Base-by-base conservation (phyloP, 1,139 yeast species). In the Candida neerlandica region DNA sequence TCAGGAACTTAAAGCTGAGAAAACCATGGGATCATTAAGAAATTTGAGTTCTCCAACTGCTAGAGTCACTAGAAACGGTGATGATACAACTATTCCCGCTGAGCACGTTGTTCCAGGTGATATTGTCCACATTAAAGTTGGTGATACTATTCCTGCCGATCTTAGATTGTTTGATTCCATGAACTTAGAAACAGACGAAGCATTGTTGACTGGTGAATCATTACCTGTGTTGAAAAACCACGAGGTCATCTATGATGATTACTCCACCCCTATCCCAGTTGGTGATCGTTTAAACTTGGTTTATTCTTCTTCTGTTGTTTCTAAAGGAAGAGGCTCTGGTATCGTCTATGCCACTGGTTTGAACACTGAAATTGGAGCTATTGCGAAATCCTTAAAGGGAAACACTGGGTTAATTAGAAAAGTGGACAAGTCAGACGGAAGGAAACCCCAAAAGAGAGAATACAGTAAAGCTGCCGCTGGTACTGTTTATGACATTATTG, bases 91-190 rank as follows among this genome's bases (percentile, higher is more conserved):
- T 2, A 73, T 88, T 37, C 80, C 86, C 7, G 84, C 92, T 0
- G 81, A 77, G 49, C 83, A 80, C 9, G 82, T 87, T 23, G 94
- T 86, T 15, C 92, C 92, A 2, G 96, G 96, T 51, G 96, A 88
- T 63, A 64, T 88, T 45, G 83, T 86, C 35, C 71, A 73, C 51
- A 75, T 87, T 50, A 77, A 77, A 57, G 89, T 85, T 38, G 96
- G 95, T 50, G 95, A 87, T 62, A 86, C 92, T 1, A 72, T 88
- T 43, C 95, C 95, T 14, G 94, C 94, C 5, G 95, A 87, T 64
- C 63, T 86, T 52, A 75, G 95, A 55, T 71, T 87, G 42, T 57
- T 84, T 45, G 84, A 81, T 40, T 61, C 80, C 46, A 77, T 81
- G 70, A 87, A 87, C 65, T 82, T 87, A 56, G 95, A 87, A 65